Percentiles rank a stretch among this genome's conserved stretches.
Conservation (phyloP, 345 rosid genomes). For the Eutrema japonicum region DNA sequence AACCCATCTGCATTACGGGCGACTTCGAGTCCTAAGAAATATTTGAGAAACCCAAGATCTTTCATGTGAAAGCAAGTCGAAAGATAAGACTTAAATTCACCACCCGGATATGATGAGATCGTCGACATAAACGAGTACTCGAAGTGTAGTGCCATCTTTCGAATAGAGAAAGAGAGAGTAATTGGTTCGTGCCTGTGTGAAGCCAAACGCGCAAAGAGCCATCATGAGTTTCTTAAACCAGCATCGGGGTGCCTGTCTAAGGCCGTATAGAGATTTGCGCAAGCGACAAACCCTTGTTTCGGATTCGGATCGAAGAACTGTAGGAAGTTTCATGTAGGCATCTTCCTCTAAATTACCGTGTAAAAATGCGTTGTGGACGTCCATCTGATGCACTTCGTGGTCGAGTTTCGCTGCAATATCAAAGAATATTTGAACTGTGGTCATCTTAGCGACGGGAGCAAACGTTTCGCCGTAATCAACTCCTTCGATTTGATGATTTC, state of each 20-base stretch:
- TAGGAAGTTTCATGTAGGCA: neutral
- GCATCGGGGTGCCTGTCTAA: neutral
- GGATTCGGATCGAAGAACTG: neutral
- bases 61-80: neutral
- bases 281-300: neutral
- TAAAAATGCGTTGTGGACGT: no score
- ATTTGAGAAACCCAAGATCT: neutral
- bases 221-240: neutral
- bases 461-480: no score
- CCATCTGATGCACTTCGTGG: no score
- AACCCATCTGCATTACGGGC: neutral
- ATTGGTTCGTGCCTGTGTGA: neutral
- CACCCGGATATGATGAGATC: neutral
- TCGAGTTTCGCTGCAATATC: no score
- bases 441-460: no score
- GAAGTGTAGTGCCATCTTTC: neutral
- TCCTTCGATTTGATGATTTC: no score
- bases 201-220: neutral
- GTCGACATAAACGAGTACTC: neutral
- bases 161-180: neutral
- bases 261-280: neutral
- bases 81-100: no score
- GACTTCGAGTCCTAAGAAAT: neutral
- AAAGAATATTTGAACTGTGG: no score
- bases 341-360: neutral